Base-by-base conservation (phyloP, 2,329 filamentous ascomycete species). In the Aspergillus persii region DNA sequence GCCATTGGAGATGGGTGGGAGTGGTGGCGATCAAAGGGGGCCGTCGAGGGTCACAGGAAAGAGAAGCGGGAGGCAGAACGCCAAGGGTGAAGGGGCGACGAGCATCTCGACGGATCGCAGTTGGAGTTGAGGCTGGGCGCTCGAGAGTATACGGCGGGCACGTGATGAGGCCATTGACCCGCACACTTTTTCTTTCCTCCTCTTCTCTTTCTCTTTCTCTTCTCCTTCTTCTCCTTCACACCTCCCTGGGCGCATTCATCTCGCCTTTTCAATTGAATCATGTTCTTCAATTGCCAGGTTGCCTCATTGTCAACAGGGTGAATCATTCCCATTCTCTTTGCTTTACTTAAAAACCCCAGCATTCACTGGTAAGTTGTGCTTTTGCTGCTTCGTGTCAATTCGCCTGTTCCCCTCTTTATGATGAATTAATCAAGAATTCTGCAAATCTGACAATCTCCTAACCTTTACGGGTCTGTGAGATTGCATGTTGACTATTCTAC, bases 401-500 rank as follows among this genome's bases (percentile, higher is more conserved):
- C 8, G 33, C 33, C 62, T 61, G 70, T 69, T 8, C 46, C 23
- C 29, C 26, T 51, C 44, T 23, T 50, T 54, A 70, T 70, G 76
- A 78, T 78, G 74, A 78, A 67, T 68, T 62, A 64, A 66, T 68
- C 66, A 75, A 75, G 76, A 78, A 73, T 78, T 78, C 76, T 78
- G 76, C 76, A 78, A 78, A 77, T 62, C 76, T 56, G 75, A 78
- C 75, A 77, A 68, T 74, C 75, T 75, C 75, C 75, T 61, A n/a
- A 41, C 15, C 61, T 58, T 60, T 57, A 15, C 15, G 36, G 15
- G 36, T 59, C 56, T 68, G 76, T 73, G 76, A 76, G 75, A 74
- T 74, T 77, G 76, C 56, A 61, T 78, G 76, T 77, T 73, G 76
- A 78, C 74, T 67, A 61, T 72, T 75, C 76, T 78, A 78, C 76